Percentiles rank a stretch among this genome's conserved stretches.
Evolutionary conservation across 306 rosid species (phyloP).

Genomic region (Senna siamea): DNA sequence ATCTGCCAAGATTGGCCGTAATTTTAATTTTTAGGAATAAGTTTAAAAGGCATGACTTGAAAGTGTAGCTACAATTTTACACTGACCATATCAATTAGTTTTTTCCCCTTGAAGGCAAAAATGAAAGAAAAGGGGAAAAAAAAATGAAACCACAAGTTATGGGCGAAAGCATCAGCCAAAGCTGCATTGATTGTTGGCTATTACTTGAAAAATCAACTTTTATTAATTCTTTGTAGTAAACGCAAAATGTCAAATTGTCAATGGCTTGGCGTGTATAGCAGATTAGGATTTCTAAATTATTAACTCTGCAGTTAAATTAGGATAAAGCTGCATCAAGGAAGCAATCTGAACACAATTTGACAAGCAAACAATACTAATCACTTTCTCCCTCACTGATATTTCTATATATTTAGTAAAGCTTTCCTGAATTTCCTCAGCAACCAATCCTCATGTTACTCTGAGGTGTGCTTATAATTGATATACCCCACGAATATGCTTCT

Average conservation of each 20-base stretch:
- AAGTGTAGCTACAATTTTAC: constrained; percentile 7
- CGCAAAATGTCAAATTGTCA: not conserved
- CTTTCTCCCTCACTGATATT: constrained; percentile 9
- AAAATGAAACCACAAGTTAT: constrained; percentile 27
- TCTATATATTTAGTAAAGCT: not conserved
- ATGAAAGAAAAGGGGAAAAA: not conserved
- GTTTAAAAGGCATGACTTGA: constrained; percentile 8
- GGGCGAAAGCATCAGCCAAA: constrained; percentile 25
- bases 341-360: constrained; percentile 25
- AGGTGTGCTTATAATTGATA: not conserved
- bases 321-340: constrained; percentile 30
- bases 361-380: constrained; percentile 33
- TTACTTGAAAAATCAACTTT: constrained; percentile 24
- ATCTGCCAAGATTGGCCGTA: constrained; percentile 55
- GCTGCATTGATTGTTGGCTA: not conserved
- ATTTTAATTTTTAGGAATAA: constrained; percentile 18
- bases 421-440: constrained; percentile 29
- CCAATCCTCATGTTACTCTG: constrained; percentile 22
- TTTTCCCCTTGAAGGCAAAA: constrained; percentile 7
- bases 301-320: constrained; percentile 2
- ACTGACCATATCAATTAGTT: not conserved
- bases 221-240: not conserved
- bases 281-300: not conserved
- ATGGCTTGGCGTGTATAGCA: not conserved
- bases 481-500: constrained; percentile 9